Conservation (phyloP, 1,284 basidiomycete genomes). For the Marasmius fiardii region DNA sequence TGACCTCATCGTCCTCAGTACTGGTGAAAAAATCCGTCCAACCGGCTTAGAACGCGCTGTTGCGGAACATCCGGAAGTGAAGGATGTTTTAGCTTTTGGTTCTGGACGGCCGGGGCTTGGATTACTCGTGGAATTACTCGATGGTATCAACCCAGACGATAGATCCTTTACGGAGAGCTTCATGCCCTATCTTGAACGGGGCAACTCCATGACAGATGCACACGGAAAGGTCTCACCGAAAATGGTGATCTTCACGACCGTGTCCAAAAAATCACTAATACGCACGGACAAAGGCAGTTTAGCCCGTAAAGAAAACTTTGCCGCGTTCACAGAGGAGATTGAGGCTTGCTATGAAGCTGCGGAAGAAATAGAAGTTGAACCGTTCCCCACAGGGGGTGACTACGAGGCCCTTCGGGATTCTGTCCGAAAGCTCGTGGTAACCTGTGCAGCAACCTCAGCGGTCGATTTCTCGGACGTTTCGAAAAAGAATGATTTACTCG, state of each 20-base stretch:
- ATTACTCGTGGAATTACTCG: conserved; percentile 29
- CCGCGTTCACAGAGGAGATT: conserved; percentile 28
- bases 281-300: conserved; percentile 13
- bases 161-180: conserved; percentile 16
- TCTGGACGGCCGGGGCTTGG: conserved; percentile 29
- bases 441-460: conserved; percentile 9
- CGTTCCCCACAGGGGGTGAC: conserved; percentile 17
- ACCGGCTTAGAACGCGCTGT: conserved; percentile 27
- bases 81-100: conserved; percentile 33
- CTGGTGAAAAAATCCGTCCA: conserved; percentile 34
- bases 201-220: conserved; percentile 29
- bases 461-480: background rate
- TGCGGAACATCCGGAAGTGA: conserved; percentile 30
- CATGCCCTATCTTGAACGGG: conserved; percentile 26
- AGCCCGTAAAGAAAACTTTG: conserved; percentile 18
- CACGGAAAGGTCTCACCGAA: conserved; percentile 17
- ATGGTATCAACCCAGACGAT: conserved; percentile 9
- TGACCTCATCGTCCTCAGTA: conserved; percentile 33
- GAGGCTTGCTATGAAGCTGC: conserved; percentile 22
- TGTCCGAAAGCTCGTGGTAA: conserved; percentile 17
- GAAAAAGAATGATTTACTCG: conserved; percentile 22
- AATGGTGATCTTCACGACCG: conserved; percentile 8
- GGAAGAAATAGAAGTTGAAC: conserved; percentile 16
- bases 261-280: conserved; percentile 5
- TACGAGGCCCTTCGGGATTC: conserved; percentile 17